Conservation (phyloP, 2,329 filamentous ascomycete species). For the Phialophora macrospora region DNA sequence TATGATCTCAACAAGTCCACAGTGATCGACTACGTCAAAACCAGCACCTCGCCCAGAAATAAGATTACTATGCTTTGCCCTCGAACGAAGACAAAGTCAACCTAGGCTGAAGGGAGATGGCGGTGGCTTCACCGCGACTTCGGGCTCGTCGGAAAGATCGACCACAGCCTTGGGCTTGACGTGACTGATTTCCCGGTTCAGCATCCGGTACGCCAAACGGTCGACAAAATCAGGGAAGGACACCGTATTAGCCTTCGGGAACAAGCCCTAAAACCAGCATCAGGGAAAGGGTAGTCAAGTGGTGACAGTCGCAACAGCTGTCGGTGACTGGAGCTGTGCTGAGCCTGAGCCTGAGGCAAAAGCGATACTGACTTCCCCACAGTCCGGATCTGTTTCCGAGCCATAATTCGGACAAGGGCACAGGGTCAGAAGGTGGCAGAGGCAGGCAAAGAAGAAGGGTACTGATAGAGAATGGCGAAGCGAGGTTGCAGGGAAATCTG, state of each 20-base stretch:
- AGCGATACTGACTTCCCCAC: background rate
- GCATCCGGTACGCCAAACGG: background rate
- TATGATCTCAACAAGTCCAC: background rate
- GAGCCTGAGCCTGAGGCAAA: background rate
- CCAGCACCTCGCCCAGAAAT: background rate
- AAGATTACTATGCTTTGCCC: conserved; percentile 10
- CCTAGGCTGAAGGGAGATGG: conserved; percentile 3
- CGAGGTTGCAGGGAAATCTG: background rate
- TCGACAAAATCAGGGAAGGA: background rate
- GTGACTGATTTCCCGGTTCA: conserved; percentile 11
- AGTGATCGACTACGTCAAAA: conserved; percentile 9
- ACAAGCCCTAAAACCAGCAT: background rate
- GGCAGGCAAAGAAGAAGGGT: background rate
- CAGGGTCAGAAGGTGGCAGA: background rate
- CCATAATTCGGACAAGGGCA: background rate
- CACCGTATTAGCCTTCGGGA: background rate
- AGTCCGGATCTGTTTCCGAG: background rate
- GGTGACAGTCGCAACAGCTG: background rate
- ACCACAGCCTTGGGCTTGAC: conserved; percentile 8
- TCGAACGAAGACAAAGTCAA: background rate
- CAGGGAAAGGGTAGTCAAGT: background rate
- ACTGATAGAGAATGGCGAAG: background rate
- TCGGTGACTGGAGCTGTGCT: background rate
- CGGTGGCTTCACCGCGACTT: conserved; percentile 35
- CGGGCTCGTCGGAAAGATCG: conserved; percentile 5